A percentile compares a stretch with the other conserved stretches of the same genome.
phyloP scores from a whole-genome alignment of 257 asterid genomes.

The Solanum etuberosum region DNA sequence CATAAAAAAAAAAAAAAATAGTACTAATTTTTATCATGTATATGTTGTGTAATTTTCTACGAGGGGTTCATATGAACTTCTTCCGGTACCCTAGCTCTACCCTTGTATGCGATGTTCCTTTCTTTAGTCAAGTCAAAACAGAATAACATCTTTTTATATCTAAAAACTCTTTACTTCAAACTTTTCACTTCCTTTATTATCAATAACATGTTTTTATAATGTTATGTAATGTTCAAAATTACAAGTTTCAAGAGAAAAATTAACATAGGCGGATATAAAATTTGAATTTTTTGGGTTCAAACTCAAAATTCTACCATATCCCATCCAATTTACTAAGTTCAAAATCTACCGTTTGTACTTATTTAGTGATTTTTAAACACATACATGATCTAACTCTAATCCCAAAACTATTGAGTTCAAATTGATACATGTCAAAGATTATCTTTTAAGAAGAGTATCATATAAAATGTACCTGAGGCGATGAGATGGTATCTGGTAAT shows the following conservation, averaged over 20 bases:
- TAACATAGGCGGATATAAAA: not conserved
- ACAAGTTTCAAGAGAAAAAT: not conserved
- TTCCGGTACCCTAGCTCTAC: too few species aligned
- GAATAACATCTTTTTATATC: too few species aligned
- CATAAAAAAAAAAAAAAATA: too few species aligned
- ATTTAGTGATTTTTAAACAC: not conserved
- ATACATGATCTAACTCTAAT: not conserved
- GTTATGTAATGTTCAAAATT: not conserved
- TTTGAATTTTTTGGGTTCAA: not conserved
- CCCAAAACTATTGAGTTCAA: not conserved
- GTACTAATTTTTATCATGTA: too few species aligned
- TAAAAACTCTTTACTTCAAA: too few species aligned
- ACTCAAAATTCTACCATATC: not conserved
- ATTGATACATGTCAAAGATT: not conserved
- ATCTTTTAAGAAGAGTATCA: too few species aligned
- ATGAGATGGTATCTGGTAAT: slow-evolving; percentile 30
- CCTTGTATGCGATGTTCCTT: too few species aligned
- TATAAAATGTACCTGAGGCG: slow-evolving; percentile 21
- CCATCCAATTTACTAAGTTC: not conserved
- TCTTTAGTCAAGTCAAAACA: too few species aligned
- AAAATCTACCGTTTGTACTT: not conserved
- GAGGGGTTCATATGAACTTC: too few species aligned
- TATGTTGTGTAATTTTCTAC: too few species aligned
- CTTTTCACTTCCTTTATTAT: too few species aligned
- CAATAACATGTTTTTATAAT: too few species aligned